Evolutionary conservation across 441 rosid species (phyloP).

Genomic region (Adansonia rubrostipa): DNA sequence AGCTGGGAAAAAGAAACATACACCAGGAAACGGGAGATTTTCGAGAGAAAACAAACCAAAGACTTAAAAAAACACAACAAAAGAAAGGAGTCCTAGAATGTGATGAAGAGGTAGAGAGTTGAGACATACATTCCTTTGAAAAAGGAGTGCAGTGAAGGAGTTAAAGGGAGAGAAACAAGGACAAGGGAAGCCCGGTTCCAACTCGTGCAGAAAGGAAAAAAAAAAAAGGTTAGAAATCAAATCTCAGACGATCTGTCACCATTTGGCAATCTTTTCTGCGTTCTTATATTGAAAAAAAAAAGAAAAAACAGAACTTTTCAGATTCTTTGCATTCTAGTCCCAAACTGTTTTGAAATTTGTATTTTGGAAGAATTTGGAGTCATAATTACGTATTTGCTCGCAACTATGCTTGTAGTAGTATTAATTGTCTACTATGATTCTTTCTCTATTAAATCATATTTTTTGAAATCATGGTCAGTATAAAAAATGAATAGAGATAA

Average conservation of each 20-base stretch:
- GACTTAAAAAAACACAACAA: not conserved
- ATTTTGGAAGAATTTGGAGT: not conserved
- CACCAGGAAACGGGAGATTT: slow-evolving; percentile 5
- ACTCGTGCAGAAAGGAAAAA: not conserved
- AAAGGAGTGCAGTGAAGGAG: not conserved
- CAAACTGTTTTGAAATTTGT: not conserved
- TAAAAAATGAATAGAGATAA: not conserved
- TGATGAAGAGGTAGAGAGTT: not conserved
- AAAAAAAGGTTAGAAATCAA: not conserved
- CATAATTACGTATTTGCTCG: not conserved
- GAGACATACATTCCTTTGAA: not conserved
- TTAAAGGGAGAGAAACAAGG: not conserved
- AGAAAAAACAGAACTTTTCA: not conserved
- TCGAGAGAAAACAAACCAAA: not conserved
- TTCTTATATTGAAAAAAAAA: too few species aligned
- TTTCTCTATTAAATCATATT: too few species aligned
- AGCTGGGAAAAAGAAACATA: not conserved
- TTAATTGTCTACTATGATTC: too few species aligned
- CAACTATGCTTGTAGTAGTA: too few species aligned
- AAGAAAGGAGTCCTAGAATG: not conserved
- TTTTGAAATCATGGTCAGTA: not conserved
- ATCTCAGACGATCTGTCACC: not conserved
- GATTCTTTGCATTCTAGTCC: slow-evolving; percentile 1
- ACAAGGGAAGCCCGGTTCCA: slow-evolving; percentile 14
- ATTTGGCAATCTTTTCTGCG: not conserved